Base-by-base conservation (phyloP, 306 rosid genomes). In the Quercus gilva region DNA sequence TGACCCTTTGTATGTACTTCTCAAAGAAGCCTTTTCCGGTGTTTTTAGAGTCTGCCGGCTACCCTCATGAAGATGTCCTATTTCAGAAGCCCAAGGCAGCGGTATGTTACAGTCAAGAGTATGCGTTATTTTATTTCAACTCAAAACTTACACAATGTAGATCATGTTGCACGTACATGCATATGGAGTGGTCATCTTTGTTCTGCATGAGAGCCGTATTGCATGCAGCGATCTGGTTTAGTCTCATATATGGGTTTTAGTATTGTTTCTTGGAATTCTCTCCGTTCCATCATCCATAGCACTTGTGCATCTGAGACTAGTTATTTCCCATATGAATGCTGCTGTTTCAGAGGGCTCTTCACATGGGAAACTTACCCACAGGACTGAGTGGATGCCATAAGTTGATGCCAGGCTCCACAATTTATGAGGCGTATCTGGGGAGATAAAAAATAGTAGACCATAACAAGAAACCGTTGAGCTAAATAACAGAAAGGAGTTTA, bases 81-180 rank as follows among this genome's bases (percentile, higher is more conserved):
- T 71, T 92, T 15, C 99, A 95, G 88, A 90, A 89, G 88, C 98
- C 98, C 52, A 95, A 95, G 82, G 99, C 99, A 74, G 99, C 81
- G 97, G 99, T 95, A 82, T 28, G 89, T 79, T 76, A 9, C 14
- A 18, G 19, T 19, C 2, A 9, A 35, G 72, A 35, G 72, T 64
- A 69, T 78, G 55, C 35, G 73, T 71, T 18, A 12, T 26, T 63
- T 63, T 63, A 9, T 18, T 71, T 63, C 43, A 12, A 45, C 20
- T 17, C 18, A 49, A 73, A 25, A 60, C 15, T 15, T 29, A 20
- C 69, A 14, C 25, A 60, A 29, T 49, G 14, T 18, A 61, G 53
- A 7, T 28, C 8, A 52, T 18, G 6, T 53, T 53, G 29, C 29
- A 58, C 12, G 29, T 10, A 25, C 31, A 20, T 58, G 64, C 64